These are phyloP conservation scores for Hypoxylon sp. DNA, from an alignment of 2,329 filamentous ascomycete genomes.

Conservation along the genomic window DNA sequence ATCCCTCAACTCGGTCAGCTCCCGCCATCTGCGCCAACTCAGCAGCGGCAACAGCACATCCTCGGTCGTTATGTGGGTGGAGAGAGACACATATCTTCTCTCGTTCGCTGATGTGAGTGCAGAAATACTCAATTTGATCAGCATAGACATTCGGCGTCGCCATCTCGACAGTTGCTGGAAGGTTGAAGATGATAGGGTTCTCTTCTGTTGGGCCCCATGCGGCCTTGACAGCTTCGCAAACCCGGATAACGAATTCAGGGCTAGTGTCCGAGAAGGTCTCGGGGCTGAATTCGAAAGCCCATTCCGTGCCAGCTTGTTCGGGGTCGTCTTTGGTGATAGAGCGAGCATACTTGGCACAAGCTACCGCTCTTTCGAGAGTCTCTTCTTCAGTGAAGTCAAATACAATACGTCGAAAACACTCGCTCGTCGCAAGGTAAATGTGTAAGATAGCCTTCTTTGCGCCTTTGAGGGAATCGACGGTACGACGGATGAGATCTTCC, in stretches of 20 bases:
- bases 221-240: conserved; percentile 94
- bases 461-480: conserved; percentile 89
- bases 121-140: conserved; percentile 97
- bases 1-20: conserved; percentile 93
- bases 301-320: conserved; percentile 70
- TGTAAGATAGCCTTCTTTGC: conserved; percentile 95
- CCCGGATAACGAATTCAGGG: conserved; percentile 83
- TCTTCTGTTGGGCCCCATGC: conserved; percentile 89
- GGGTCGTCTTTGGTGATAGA: conserved; percentile 89
- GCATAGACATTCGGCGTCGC: conserved; percentile 95
- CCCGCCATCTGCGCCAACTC: conserved; percentile 97
- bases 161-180: conserved; percentile 97
- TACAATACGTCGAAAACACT: conserved; percentile 92
- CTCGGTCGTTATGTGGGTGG: conserved; percentile 95
- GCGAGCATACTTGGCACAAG: conserved; percentile 87
- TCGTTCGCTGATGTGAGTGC: conserved; percentile 84
- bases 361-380: conserved; percentile 83
- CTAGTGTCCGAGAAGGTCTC: conserved; percentile 93
- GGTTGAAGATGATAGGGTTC: conserved; percentile 93
- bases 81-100: conserved; percentile 91
- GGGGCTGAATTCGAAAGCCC: conserved; percentile 87
- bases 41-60: conserved; percentile 89
- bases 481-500: conserved; percentile 89
- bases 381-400: conserved; percentile 90
- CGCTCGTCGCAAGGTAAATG: conserved; percentile 95